Evolutionary conservation across 2,329 filamentous ascomycete species (phyloP).

Genomic region (Cordyceps cicadae): DNA sequence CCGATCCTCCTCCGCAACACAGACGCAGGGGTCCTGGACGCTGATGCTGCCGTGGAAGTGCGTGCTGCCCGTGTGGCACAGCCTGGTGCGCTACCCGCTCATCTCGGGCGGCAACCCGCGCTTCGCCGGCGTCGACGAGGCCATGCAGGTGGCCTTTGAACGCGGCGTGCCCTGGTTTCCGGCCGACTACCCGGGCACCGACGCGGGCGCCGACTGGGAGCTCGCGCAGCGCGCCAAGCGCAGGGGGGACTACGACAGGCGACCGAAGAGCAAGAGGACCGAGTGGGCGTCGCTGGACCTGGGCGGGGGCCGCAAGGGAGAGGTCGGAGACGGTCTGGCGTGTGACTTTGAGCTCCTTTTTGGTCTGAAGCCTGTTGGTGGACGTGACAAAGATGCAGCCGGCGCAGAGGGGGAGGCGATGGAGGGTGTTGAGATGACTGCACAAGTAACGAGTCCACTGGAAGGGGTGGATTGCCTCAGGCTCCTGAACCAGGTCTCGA

Average conservation of each 20-base stretch:
- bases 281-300: conserved; percentile 69
- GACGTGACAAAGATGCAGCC: background rate
- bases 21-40: conserved; percentile 66
- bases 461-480: background rate
- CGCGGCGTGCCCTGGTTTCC: conserved; percentile 75
- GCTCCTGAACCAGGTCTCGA: conserved; percentile 23
- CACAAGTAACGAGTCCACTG: background rate
- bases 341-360: conserved; percentile 78
- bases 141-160: conserved; percentile 75
- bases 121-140: conserved; percentile 75
- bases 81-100: conserved; percentile 72
- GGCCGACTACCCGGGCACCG: conserved; percentile 70
- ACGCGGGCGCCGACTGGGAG: conserved; percentile 74
- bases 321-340: conserved; percentile 71
- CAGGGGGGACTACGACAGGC: conserved; percentile 13
- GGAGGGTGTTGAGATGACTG: conserved; percentile 11
- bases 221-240: conserved; percentile 51
- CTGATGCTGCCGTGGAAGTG: conserved; percentile 86
- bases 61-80: conserved; percentile 77
- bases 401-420: conserved; percentile 4
- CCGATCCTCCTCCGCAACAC: conserved; percentile 36
- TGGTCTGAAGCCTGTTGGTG: conserved; percentile 15
- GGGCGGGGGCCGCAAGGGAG: conserved; percentile 66
- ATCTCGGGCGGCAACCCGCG: conserved; percentile 71
- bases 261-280: conserved; percentile 66